Conservation (phyloP, 495 filamentous ascomycete genomes). For the Polyplosphaeria fusca region DNA sequence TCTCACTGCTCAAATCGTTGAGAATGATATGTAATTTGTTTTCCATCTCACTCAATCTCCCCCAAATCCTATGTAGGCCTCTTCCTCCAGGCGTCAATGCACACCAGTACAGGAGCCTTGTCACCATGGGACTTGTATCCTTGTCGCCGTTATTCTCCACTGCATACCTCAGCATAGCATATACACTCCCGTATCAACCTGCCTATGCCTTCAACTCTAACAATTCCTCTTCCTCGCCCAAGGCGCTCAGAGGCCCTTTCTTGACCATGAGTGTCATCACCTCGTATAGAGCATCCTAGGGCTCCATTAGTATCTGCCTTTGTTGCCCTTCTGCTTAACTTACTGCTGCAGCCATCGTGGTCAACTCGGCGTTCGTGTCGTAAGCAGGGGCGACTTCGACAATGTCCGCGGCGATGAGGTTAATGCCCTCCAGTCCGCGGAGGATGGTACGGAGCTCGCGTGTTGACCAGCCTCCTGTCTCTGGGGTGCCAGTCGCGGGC, state of each 20-base stretch:
- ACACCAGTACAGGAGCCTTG: too few relatives aligned
- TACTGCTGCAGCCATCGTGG: conserved; percentile 74
- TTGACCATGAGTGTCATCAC: conserved; percentile 79
- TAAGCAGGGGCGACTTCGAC: conserved; percentile 87
- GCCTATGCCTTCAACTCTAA: conserved; percentile 29
- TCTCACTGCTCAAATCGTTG: too few relatives aligned
- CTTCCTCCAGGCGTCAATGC: too few relatives aligned
- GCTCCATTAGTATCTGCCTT: background rate
- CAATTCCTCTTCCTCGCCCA: conserved; percentile 21
- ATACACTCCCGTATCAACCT: too few relatives aligned
- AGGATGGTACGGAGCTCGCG: conserved; percentile 72
- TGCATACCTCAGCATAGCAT: too few relatives aligned
- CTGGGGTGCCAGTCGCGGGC: conserved; percentile 80
- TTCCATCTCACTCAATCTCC: too few relatives aligned
- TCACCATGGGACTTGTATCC: too few relatives aligned
- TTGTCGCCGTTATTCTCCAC: too few relatives aligned
- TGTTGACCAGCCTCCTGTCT: conserved; percentile 84
- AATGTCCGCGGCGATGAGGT: conserved; percentile 75
- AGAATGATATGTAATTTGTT: too few relatives aligned
- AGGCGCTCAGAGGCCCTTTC: conserved; percentile 46
- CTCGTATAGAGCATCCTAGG: conserved; percentile 69
- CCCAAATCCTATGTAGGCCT: too few relatives aligned
- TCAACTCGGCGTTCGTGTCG: conserved; percentile 78
- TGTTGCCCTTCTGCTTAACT: background rate
- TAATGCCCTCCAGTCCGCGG: conserved; percentile 69